These are phyloP conservation scores for Sapria himalayana DNA, from an alignment of 345 rosid genomes.

Conservation along the genomic window DNA sequence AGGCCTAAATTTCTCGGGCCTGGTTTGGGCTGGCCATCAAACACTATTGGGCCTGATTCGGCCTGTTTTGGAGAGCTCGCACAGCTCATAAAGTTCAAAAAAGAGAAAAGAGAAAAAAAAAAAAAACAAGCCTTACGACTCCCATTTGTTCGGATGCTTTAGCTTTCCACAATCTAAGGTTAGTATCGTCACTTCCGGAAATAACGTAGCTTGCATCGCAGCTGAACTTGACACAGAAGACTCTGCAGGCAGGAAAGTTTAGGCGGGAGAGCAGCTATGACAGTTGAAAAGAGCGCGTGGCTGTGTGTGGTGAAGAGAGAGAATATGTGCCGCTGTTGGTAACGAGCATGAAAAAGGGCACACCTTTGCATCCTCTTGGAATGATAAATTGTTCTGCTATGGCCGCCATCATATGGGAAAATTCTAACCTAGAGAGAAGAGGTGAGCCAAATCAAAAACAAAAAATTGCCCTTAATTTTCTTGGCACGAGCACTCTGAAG, in stretches of 20 bases:
- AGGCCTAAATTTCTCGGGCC: too few species aligned
- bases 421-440: slow-evolving; percentile 38
- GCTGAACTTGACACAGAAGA: slow-evolving; percentile 80
- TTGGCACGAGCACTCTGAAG: too few species aligned
- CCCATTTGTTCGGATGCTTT: slow-evolving; percentile 94
- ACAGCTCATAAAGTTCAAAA: too few species aligned
- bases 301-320: too few species aligned
- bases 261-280: too few species aligned
- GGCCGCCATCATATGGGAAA: slow-evolving; percentile 81
- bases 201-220: slow-evolving; percentile 80
- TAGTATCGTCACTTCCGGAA: slow-evolving; percentile 94
- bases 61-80: too few species aligned
- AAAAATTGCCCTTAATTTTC: neutral
- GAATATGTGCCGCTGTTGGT: too few species aligned
- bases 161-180: slow-evolving; percentile 93
- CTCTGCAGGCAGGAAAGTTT: slow-evolving; percentile 25
- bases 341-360: neutral
- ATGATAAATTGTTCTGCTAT: slow-evolving; percentile 79
- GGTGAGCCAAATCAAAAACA: slow-evolving; percentile 4
- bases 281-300: too few species aligned
- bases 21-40: too few species aligned
- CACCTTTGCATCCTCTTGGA: slow-evolving; percentile 99
- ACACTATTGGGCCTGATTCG: too few species aligned
- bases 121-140: too few species aligned
- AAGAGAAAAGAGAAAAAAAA: too few species aligned